phyloP scores from a whole-genome alignment of 2,329 filamentous ascomycete genomes.

The Podosphaera leucotricha region DNA sequence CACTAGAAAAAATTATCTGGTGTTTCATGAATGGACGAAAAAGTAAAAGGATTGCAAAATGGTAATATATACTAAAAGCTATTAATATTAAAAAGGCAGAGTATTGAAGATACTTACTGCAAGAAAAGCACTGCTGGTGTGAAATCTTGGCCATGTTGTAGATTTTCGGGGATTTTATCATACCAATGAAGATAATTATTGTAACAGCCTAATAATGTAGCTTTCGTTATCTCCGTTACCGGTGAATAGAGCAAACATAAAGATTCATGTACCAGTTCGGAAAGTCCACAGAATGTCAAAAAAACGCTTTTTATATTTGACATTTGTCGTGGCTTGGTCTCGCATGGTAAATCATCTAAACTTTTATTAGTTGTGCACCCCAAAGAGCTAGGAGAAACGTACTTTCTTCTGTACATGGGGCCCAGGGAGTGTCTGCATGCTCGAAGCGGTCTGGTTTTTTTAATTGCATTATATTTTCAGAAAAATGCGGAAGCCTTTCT shows the following conservation, averaged over 20 bases:
- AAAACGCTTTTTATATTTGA: slow-evolving; percentile 41
- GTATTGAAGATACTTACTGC: slow-evolving; percentile 31
- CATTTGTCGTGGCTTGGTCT: no score
- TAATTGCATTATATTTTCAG: slow-evolving; percentile 29
- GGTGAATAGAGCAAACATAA: slow-evolving; percentile 41
- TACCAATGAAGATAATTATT: slow-evolving; percentile 52
- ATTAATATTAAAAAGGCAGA: neutral
- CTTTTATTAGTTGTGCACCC: neutral
- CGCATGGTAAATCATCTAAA: no score
- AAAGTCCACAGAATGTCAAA: slow-evolving; percentile 46
- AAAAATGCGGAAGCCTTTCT: slow-evolving; percentile 35
- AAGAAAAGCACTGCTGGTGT: slow-evolving; percentile 50
- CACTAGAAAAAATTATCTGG: slow-evolving; percentile 8
- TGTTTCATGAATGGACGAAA: slow-evolving; percentile 36
- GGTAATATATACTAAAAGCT: slow-evolving; percentile 39
- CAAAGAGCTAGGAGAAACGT: neutral
- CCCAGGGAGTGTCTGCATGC: slow-evolving; percentile 31
- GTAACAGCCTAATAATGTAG: slow-evolving; percentile 38
- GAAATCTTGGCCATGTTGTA: slow-evolving; percentile 43
- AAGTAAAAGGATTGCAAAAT: slow-evolving; percentile 46
- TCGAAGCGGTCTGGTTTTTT: slow-evolving; percentile 36
- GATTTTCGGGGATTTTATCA: slow-evolving; percentile 36
- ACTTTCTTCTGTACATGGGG: slow-evolving; percentile 16
- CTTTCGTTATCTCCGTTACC: slow-evolving; percentile 36
- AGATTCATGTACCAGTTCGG: slow-evolving; percentile 46